Evolutionary conservation across 2,329 filamentous ascomycete genomes (phyloP).

Genomic region (Neofusicoccum ribis): DNA sequence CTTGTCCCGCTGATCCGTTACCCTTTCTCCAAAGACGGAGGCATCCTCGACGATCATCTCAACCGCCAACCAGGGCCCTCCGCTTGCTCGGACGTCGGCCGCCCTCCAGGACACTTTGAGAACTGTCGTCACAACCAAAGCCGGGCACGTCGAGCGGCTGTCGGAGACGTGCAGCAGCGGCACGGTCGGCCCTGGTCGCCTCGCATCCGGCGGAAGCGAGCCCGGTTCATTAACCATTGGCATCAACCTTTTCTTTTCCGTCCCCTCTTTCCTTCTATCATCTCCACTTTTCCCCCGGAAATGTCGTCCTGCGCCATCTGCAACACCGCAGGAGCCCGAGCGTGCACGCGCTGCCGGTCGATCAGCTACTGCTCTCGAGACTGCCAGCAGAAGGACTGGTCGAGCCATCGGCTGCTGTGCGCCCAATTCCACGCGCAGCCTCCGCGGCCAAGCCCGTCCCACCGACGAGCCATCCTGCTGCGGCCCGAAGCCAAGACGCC

Average conservation of each 20-base stretch:
- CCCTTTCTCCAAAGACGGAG: not conserved
- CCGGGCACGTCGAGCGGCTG: not conserved
- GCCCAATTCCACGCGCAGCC: not conserved
- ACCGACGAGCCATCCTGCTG: conserved; percentile 2
- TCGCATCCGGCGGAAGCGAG: not conserved
- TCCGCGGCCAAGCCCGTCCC: not conserved
- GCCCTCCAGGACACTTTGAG: not conserved
- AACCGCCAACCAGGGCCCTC: not conserved
- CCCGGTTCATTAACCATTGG: not conserved
- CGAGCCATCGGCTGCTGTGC: not conserved
- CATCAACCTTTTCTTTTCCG: not conserved
- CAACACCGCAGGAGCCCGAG: conserved; percentile 28
- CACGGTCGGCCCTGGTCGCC: not conserved
- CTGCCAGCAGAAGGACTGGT: conserved; percentile 55
- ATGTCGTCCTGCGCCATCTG: conserved; percentile 24
- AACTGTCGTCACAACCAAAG: not conserved
- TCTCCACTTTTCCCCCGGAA: not conserved
- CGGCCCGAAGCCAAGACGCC: not conserved
- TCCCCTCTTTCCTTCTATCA: not conserved
- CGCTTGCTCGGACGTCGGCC: not conserved
- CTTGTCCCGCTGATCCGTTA: not conserved
- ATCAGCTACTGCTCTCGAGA: conserved; percentile 53
- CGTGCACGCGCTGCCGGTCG: conserved; percentile 51
- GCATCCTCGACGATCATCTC: not conserved
- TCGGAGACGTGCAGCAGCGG: not conserved